Conservation (phyloP, 495 filamentous ascomycete species). For the Trichoderma parareesei region DNA sequence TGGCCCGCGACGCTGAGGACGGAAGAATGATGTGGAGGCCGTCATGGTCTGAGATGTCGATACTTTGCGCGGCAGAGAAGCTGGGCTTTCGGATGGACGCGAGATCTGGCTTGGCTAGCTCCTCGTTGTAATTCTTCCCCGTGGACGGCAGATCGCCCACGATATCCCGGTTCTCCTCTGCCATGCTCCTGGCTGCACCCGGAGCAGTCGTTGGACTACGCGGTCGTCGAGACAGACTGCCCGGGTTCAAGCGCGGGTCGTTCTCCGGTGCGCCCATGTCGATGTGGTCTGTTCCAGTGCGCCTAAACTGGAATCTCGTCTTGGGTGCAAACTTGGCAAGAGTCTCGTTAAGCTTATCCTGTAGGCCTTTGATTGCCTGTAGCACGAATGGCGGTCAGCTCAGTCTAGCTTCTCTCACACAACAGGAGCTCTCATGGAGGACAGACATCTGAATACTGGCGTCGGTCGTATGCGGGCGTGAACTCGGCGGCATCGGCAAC, state of each 20-base stretch:
- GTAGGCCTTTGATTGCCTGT: conserved; percentile 33
- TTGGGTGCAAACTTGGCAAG: conserved; percentile 33
- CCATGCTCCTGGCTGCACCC: conserved; percentile 12
- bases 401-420: background rate
- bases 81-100: conserved; percentile 44
- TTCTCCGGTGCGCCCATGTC: conserved; percentile 11
- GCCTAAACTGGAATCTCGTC: conserved; percentile 41
- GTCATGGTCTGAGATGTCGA: conserved; percentile 55
- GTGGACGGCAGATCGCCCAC: conserved; percentile 22
- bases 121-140: conserved; percentile 43
- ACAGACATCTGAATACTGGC: conserved; percentile 30
- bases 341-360: conserved; percentile 35
- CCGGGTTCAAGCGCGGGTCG: conserved; percentile 9
- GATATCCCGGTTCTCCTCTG: conserved; percentile 21
- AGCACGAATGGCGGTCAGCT: conserved; percentile 14
- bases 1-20: conserved; percentile 53
- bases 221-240: background rate
- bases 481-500: conserved; percentile 37
- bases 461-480: conserved; percentile 38
- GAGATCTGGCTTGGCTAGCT: conserved; percentile 26
- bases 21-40: conserved; percentile 67
- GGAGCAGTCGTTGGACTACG: background rate
- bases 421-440: background rate
- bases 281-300: conserved; percentile 15
- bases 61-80: conserved; percentile 50